Conservation (phyloP, 257 asterid genomes). For the Solanum gandarillasii region DNA sequence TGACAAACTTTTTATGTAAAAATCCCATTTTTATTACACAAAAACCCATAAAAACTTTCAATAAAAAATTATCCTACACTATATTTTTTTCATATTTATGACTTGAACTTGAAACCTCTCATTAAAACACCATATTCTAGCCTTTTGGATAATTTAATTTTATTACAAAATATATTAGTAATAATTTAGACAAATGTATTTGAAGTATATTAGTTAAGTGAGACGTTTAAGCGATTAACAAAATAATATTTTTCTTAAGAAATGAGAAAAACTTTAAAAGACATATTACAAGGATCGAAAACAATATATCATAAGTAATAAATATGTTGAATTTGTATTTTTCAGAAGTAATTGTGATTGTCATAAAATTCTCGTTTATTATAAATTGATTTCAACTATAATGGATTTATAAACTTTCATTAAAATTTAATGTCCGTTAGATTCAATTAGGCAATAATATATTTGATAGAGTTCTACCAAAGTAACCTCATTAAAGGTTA, state of each 20-base stretch:
- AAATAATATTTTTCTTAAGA: background rate
- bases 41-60: background rate
- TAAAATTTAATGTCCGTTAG: background rate
- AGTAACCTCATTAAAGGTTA: background rate
- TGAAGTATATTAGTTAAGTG: background rate
- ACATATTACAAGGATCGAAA: background rate
- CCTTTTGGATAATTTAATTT: background rate
- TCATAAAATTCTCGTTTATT: background rate
- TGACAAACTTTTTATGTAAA: too few species aligned
- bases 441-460: background rate
- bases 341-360: background rate
- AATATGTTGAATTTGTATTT: background rate
- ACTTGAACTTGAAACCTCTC: too few species aligned
- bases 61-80: background rate
- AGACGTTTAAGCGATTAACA: background rate
- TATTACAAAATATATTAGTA: too few species aligned
- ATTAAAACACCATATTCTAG: too few species aligned
- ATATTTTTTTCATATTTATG: too few species aligned
- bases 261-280: background rate
- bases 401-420: background rate
- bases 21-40: background rate
- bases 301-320: background rate
- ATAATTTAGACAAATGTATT: background rate
- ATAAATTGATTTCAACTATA: background rate
- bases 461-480: too few species aligned